Evolutionary conservation across 2,329 filamentous ascomycete species (phyloP).

Genomic region (Plenodomus biglobosus): DNA sequence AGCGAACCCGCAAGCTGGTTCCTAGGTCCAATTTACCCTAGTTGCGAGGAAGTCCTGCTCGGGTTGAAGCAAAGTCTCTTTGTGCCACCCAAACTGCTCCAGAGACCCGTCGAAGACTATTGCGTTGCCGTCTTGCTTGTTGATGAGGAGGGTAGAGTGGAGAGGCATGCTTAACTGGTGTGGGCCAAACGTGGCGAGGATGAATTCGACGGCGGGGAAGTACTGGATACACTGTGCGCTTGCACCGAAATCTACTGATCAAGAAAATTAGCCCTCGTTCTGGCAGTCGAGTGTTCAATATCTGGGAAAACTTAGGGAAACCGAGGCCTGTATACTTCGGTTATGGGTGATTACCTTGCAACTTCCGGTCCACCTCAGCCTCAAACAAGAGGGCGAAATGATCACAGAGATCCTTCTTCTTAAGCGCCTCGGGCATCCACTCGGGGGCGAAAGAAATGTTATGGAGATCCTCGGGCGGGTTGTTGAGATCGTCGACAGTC

Average conservation of each 20-base stretch:
- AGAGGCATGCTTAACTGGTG: background rate
- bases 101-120: conserved; percentile 10
- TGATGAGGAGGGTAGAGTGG: conserved; percentile 8
- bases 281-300: background rate
- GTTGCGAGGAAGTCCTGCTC: background rate
- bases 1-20: too few relatives aligned
- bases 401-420: conserved; percentile 4
- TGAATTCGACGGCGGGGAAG: background rate
- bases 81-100: conserved; percentile 9
- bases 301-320: background rate
- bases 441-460: conserved; percentile 1
- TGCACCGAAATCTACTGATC: background rate
- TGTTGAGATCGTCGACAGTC: background rate
- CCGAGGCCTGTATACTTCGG: background rate
- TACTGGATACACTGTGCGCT: background rate
- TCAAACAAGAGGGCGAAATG: conserved; percentile 3
- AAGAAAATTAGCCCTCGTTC: background rate
- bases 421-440: conserved; percentile 1
- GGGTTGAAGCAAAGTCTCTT: conserved; percentile 5
- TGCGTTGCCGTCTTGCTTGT: background rate
- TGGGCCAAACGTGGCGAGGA: background rate
- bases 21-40: background rate
- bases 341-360: background rate
- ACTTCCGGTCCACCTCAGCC: background rate
- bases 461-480: background rate